These are phyloP conservation scores for Arthrobotrys iridis DNA, from an alignment of 2,329 filamentous ascomycete species.

Conservation along the genomic window DNA sequence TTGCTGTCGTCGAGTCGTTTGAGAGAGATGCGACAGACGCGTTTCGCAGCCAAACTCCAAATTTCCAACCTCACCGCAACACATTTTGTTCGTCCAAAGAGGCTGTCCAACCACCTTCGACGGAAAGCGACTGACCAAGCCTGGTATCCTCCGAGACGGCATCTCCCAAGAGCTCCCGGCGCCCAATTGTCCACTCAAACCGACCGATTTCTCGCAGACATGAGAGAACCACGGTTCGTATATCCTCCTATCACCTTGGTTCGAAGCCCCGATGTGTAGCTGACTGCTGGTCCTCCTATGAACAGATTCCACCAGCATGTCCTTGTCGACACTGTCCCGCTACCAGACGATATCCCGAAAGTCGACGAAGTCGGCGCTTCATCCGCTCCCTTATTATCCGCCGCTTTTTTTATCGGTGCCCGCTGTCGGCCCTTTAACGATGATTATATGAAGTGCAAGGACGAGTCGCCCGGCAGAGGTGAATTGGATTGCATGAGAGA, in stretches of 20 bases:
- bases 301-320: slow-evolving; percentile 90
- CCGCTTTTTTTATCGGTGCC: slow-evolving; percentile 95
- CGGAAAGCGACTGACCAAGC: slow-evolving; percentile 17
- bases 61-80: slow-evolving; percentile 47
- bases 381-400: slow-evolving; percentile 89
- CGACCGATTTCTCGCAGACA: slow-evolving; percentile 19
- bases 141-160: slow-evolving; percentile 35
- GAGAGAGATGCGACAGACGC: slow-evolving; percentile 39
- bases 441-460: slow-evolving; percentile 99
- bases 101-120: slow-evolving; percentile 23
- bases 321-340: slow-evolving; percentile 94
- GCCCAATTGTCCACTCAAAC: slow-evolving; percentile 26
- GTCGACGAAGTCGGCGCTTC: slow-evolving; percentile 93
- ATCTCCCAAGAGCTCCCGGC: slow-evolving; percentile 19
- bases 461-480: slow-evolving; percentile 85
- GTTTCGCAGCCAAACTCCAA: slow-evolving; percentile 35
- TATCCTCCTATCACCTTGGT: background rate
- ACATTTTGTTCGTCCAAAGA: slow-evolving; percentile 32
- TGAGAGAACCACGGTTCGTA: slow-evolving; percentile 46
- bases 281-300: slow-evolving; percentile 57
- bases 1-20: slow-evolving; percentile 25
- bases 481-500: slow-evolving; percentile 97
- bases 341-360: slow-evolving; percentile 88
- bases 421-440: slow-evolving; percentile 96
- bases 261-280: background rate